Base-by-base conservation (phyloP, 441 rosid genomes). In the Flueggea neowawraea region DNA sequence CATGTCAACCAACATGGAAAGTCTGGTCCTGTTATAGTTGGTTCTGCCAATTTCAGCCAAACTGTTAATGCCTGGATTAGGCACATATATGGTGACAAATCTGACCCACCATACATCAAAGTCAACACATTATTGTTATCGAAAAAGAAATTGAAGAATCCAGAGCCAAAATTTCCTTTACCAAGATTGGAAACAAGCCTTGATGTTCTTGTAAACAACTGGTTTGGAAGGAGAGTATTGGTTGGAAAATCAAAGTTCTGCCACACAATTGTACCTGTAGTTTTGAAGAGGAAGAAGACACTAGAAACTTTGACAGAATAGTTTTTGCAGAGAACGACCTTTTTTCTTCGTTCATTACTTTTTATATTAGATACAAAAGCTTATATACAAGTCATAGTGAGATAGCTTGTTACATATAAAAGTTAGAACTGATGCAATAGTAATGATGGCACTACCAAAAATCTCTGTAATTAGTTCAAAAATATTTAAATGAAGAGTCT, bases 231-330 rank as follows among this genome's bases (percentile, higher is more conserved):
- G 43, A 83, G 80, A 10, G 85, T 80, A 68, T 83, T 73, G 0
- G 82, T 76, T 0, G 82, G 82, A 60, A 62, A 75, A 58, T 79
- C 79, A 60, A 78, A 78, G 74, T 80, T 76, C 44, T 78, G 79
- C 83, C 86, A 78, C 10, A 80, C 57, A 55, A 73, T 44, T 28
- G 55, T 54, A 11, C 45, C 57, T 0, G 28, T 22, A 22, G 28
- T 22, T 22, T 22, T 22, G 28, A 22, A 22, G 28, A 22, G 28
- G 28, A 22, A 22, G n/a, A n/a, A n/a, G 28, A 22, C 1, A 22
- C 1, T 22, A 22, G 28, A 22, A 22, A 0, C 28, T 22, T 22
- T 22, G 28, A 22, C 1, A 22, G 28, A 22, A 22, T 22, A 22
- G 28, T 22, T 22, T 22, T 22, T 22, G 28, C 28, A 22, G 28